A percentile compares a stretch with the other conserved stretches of the same genome.
Evolutionary conservation across 768 basidiomycete species (phyloP).

Genomic region (Multifurca ochricompacta): DNA sequence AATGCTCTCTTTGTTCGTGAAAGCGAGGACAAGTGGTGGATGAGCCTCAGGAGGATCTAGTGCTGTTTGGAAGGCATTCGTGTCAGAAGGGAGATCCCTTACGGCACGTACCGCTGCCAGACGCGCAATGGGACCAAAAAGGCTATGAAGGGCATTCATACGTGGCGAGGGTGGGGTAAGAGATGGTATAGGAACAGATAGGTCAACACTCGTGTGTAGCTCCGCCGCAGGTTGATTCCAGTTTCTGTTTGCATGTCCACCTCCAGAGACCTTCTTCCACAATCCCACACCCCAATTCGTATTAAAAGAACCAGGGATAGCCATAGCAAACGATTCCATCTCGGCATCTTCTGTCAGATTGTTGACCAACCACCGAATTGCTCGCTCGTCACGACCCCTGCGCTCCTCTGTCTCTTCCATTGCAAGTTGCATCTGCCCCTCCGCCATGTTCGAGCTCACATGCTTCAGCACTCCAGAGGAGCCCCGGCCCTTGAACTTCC

Average conservation of each 20-base stretch:
- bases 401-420: neutral
- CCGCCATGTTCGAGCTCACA: neutral
- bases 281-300: conserved; percentile 8
- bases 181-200: no score
- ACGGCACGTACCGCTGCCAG: neutral
- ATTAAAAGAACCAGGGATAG: conserved; percentile 9
- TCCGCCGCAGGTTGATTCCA: neutral
- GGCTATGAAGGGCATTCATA: no score
- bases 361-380: neutral
- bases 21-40: neutral
- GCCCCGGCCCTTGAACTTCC: neutral
- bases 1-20: neutral
- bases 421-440: neutral
- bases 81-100: neutral
- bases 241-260: neutral
- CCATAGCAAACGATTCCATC: neutral
- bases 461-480: neutral
- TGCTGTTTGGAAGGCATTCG: neutral
- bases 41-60: neutral
- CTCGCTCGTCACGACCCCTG: neutral
- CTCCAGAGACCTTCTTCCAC: neutral
- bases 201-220: neutral
- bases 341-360: neutral
- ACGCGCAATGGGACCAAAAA: neutral
- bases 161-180: neutral